Conservation (phyloP, 1,284 basidiomycete species). For the Naganishia liquefaciens region DNA sequence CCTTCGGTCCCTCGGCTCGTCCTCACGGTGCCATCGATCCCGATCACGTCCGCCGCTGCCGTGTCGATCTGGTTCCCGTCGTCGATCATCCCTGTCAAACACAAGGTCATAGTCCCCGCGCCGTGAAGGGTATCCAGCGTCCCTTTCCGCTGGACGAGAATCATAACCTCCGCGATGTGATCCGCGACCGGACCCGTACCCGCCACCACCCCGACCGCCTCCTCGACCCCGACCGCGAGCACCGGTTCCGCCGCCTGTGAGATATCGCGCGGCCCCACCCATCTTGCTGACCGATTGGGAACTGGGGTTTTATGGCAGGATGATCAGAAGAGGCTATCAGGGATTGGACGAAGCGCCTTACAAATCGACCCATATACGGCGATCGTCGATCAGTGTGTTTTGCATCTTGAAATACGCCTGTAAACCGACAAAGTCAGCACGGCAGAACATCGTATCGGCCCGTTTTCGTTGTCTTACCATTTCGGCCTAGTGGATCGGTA, state of each 20-base stretch:
- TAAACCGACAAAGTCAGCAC: background rate
- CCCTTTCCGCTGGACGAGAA: slow-evolving; percentile 36
- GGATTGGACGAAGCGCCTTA: slow-evolving; percentile 51
- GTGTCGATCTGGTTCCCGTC: background rate
- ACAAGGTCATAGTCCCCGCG: slow-evolving; percentile 37
- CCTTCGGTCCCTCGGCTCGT: slow-evolving; percentile 27
- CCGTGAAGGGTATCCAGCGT: slow-evolving; percentile 28
- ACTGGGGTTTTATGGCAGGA: slow-evolving; percentile 52
- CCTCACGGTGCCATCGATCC: slow-evolving; percentile 5
- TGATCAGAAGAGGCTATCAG: no score
- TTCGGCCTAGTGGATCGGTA: slow-evolving; percentile 5
- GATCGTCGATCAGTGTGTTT: slow-evolving; percentile 97
- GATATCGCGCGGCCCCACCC: slow-evolving; percentile 54
- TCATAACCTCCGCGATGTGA: slow-evolving; percentile 29
- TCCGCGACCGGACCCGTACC: slow-evolving; percentile 19
- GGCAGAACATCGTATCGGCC: background rate
- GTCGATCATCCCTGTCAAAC: slow-evolving; percentile 33
- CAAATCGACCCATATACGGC: slow-evolving; percentile 99
- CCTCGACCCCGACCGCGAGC: slow-evolving; percentile 41
- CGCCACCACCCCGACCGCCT: slow-evolving; percentile 38
- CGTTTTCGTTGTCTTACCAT: slow-evolving; percentile 12
- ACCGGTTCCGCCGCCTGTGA: slow-evolving; percentile 40
- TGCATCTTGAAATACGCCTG: slow-evolving; percentile 99
- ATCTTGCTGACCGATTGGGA: slow-evolving; percentile 80
- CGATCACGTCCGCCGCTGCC: slow-evolving; percentile 33